These are phyloP conservation scores for Guadua angustifolia DNA, from an alignment of 176 grass and related monocot genomes.

Conservation along the genomic window DNA sequence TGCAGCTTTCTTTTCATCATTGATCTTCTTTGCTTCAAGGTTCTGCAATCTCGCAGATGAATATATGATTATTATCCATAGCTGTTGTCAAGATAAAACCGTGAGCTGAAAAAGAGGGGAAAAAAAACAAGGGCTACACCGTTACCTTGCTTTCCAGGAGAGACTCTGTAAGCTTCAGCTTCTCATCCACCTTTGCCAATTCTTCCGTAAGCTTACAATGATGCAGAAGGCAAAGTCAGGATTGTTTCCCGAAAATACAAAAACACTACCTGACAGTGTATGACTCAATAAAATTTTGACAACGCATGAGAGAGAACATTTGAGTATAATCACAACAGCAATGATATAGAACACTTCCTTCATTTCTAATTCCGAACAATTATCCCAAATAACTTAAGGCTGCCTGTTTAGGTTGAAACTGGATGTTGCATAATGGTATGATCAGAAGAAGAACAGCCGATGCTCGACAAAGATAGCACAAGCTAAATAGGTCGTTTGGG, in stretches of 20 bases:
- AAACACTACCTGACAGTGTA: not conserved
- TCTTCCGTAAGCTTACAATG: conserved; percentile 94
- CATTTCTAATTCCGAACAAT: not conserved
- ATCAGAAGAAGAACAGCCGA: not conserved
- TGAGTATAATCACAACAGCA: conserved; percentile 7
- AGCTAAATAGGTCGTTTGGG: not conserved
- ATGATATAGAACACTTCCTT: not conserved
- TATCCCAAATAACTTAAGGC: not conserved
- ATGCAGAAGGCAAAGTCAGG: conserved; percentile 49
- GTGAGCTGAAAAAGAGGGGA: not conserved
- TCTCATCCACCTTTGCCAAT: conserved; percentile 84
- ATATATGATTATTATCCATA: not conserved
- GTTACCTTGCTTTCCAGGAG: conserved; percentile 89
- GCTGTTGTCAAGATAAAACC: not conserved
- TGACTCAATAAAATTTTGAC: conserved; percentile 11
- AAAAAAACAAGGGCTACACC: not conserved
- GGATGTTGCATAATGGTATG: not conserved
- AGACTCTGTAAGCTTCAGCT: conserved; percentile 95
- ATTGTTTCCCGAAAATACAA: not conserved
- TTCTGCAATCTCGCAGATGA: conserved; percentile 55
- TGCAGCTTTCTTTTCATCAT: conserved; percentile 90
- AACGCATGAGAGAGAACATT: not conserved
- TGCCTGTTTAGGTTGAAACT: not conserved
- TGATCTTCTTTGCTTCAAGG: conserved; percentile 95
- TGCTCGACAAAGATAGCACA: not conserved